A percentile compares a stretch with the other conserved stretches of the same genome.
Conservation (phyloP, 129 eudicot genomes). For the Scalesia atractyloides region DNA sequence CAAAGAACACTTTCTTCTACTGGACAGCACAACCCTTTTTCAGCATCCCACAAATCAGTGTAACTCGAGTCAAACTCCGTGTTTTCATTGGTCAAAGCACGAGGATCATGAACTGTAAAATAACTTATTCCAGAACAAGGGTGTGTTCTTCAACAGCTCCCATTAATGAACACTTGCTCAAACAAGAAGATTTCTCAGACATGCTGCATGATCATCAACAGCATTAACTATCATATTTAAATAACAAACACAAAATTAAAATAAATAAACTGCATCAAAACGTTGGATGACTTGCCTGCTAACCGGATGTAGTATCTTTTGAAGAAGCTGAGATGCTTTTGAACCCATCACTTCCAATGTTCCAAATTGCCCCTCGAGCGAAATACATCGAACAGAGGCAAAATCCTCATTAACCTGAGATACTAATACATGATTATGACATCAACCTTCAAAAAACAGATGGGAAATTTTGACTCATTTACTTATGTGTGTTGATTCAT, state of each 20-base stretch:
- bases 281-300: conserved; percentile 40
- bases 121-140: conserved; percentile 46
- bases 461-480: neutral
- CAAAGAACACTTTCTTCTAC: conserved; percentile 79
- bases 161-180: conserved; percentile 34
- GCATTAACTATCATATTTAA: neutral
- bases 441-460: neutral
- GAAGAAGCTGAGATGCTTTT: conserved; percentile 65
- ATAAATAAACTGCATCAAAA: conserved; percentile 3
- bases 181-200: conserved; percentile 25
- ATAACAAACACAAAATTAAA: neutral
- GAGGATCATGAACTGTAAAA: conserved; percentile 71
- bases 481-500: neutral
- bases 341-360: conserved; percentile 83
- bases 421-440: conserved; percentile 4
- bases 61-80: conserved; percentile 23
- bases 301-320: conserved; percentile 63
- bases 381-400: conserved; percentile 49
- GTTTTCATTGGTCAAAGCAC: conserved; percentile 36
- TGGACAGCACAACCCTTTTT: conserved; percentile 56
- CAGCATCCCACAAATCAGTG: conserved; percentile 72
- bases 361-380: conserved; percentile 76
- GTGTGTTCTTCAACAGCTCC: conserved; percentile 40
- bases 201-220: conserved; percentile 37
- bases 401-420: conserved; percentile 52